A percentile compares a stretch with the other conserved stretches of the same genome.
Evolutionary conservation across 306 rosid genomes (phyloP).

Genomic region (Sphenostylis stenocarpa): DNA sequence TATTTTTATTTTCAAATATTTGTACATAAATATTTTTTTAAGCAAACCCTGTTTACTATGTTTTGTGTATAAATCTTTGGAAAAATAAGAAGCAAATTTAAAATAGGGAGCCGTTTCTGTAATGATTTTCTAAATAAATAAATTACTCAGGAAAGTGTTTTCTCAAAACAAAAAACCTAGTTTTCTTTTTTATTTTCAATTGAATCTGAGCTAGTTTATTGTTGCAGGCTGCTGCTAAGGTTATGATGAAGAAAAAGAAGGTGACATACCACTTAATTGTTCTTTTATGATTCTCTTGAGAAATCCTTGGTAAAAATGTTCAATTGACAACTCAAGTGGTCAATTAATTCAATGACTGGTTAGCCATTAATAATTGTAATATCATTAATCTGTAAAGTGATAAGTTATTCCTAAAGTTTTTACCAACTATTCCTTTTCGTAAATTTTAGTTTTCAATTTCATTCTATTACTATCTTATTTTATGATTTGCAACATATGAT

Average conservation of each 20-base stretch:
- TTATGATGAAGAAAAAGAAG: conserved; percentile 96
- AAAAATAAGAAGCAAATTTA: not conserved
- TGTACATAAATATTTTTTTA: not conserved
- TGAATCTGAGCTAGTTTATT: conserved; percentile 33
- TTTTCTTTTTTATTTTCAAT: not conserved
- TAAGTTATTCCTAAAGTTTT: conserved; percentile 4
- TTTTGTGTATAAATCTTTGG: not conserved
- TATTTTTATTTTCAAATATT: not conserved
- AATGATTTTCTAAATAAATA: not conserved
- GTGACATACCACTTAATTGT: conserved; percentile 38
- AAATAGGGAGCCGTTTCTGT: not conserved
- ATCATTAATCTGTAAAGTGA: not conserved
- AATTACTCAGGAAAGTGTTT: not conserved
- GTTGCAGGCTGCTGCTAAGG: conserved; percentile 84
- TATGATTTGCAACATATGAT: not conserved
- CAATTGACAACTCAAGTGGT: not conserved
- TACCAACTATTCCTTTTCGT: not conserved
- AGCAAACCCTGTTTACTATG: not conserved
- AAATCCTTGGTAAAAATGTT: not conserved
- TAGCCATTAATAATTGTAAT: not conserved
- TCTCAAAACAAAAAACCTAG: not conserved
- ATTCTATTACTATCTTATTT: conserved; percentile 2
- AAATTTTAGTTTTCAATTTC: not conserved
- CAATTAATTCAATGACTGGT: not conserved
- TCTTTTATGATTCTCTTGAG: not conserved